Conservation (phyloP, 176 grass and related monocot genomes). For the Hordeum marinum region DNA sequence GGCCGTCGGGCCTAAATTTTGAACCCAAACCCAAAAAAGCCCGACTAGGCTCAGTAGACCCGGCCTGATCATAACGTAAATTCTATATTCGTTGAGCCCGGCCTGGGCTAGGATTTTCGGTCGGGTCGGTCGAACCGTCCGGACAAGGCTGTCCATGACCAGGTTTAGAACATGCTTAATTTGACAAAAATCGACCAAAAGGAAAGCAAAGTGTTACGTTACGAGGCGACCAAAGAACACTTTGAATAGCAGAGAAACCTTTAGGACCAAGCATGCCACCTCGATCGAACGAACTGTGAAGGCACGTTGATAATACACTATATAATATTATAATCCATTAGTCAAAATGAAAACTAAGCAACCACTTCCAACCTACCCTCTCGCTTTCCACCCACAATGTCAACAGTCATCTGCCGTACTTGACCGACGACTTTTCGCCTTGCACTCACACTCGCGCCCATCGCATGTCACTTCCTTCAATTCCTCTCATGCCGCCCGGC, state of each 20-base stretch:
- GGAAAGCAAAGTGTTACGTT: background rate
- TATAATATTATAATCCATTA: background rate
- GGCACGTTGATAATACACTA: background rate
- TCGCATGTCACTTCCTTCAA: background rate
- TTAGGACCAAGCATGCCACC: background rate
- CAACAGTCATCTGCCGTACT: background rate
- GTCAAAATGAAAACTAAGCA: background rate
- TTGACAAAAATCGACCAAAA: background rate
- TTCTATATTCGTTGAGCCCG: too few relatives aligned
- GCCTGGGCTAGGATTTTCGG: too few relatives aligned
- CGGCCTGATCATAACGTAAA: too few relatives aligned
- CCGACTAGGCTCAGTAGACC: too few relatives aligned
- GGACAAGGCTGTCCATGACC: too few relatives aligned
- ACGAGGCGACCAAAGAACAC: background rate
- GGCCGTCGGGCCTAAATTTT: too few relatives aligned
- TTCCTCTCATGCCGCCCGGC: background rate
- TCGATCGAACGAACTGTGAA: background rate
- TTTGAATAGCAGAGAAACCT: background rate
- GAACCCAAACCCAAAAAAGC: too few relatives aligned
- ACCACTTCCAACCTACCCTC: constrained; percentile 20
- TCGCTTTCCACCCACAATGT: background rate
- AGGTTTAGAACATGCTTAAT: too few relatives aligned
- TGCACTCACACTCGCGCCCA: background rate
- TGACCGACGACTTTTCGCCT: constrained; percentile 28
- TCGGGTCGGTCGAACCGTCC: too few relatives aligned